These are phyloP conservation scores for Aspergillus japonicus DNA, from an alignment of 2,329 filamentous ascomycete genomes.

Conservation along the genomic window DNA sequence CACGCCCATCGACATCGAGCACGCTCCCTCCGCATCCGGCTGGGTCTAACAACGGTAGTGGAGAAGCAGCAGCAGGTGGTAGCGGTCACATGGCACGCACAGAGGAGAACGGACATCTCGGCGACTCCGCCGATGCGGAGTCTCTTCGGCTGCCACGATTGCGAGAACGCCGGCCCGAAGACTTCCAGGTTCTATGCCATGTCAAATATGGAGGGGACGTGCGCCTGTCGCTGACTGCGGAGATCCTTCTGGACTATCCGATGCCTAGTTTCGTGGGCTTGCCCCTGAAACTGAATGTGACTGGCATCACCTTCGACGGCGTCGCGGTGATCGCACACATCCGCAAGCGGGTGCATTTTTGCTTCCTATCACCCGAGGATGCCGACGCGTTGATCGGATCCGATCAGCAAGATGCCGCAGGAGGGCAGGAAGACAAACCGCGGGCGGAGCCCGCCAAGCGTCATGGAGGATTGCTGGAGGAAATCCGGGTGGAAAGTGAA, in stretches of 20 bases:
- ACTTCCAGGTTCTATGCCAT: slow-evolving; percentile 88
- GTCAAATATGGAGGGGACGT: slow-evolving; percentile 88
- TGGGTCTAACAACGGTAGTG: slow-evolving; percentile 29
- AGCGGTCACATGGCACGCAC: slow-evolving; percentile 21
- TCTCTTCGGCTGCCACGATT: slow-evolving; percentile 49
- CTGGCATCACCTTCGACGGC: slow-evolving; percentile 90
- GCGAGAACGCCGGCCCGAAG: slow-evolving; percentile 74
- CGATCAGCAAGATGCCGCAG: slow-evolving; percentile 35
- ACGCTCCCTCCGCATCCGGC: slow-evolving; percentile 34
- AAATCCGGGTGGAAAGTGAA: slow-evolving; percentile 95
- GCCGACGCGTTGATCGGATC: slow-evolving; percentile 70
- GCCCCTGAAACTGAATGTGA: slow-evolving; percentile 90
- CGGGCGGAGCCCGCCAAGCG: slow-evolving; percentile 36
- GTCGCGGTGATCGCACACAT: slow-evolving; percentile 92
- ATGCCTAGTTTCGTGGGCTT: slow-evolving; percentile 98
- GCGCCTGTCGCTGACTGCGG: slow-evolving; percentile 82
- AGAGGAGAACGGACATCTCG: slow-evolving; percentile 20
- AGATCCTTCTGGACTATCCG: slow-evolving; percentile 94
- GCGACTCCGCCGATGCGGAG: slow-evolving; percentile 19
- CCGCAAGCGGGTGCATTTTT: slow-evolving; percentile 84
- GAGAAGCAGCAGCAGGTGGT: slow-evolving; percentile 25
- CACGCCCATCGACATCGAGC: slow-evolving; percentile 46
- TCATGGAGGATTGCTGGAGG: slow-evolving; percentile 77
- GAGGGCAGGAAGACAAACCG: slow-evolving; percentile 31
- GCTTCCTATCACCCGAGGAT: slow-evolving; percentile 90